These are phyloP conservation scores for Chaetomium sp. DNA, from an alignment of 2,329 filamentous ascomycete genomes.

Conservation along the genomic window DNA sequence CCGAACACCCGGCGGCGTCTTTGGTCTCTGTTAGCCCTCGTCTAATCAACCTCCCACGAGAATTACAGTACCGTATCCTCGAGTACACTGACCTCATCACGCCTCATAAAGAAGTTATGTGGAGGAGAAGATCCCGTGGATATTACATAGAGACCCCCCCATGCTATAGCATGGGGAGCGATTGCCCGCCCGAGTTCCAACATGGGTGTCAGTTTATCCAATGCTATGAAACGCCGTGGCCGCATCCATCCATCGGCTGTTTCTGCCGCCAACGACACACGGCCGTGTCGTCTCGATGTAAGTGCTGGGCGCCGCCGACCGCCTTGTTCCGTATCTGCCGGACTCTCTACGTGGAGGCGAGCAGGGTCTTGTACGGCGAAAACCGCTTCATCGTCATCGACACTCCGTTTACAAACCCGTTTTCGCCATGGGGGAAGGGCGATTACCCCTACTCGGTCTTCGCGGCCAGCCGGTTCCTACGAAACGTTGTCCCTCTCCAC, in stretches of 20 bases:
- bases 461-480: conserved; percentile 11
- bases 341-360: conserved; percentile 16
- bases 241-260: conserved; percentile 5
- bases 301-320: conserved; percentile 27
- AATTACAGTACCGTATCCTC: conserved; percentile 31
- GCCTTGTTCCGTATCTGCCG: conserved; percentile 27
- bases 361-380: conserved; percentile 19
- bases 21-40: background rate
- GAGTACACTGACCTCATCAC: conserved; percentile 34
- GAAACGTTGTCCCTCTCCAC: background rate
- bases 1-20: background rate
- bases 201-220: background rate
- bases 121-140: conserved; percentile 15
- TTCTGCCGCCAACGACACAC: conserved; percentile 26
- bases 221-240: background rate
- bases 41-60: conserved; percentile 29
- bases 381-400: conserved; percentile 27
- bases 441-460: conserved; percentile 7
- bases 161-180: background rate
- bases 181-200: background rate
- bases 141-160: background rate
- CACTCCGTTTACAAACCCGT: background rate
- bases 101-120: conserved; percentile 30
- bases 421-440: background rate
- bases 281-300: conserved; percentile 25